phyloP scores from a whole-genome alignment of 768 basidiomycete species.

The Leucocoprinus leucothites region DNA sequence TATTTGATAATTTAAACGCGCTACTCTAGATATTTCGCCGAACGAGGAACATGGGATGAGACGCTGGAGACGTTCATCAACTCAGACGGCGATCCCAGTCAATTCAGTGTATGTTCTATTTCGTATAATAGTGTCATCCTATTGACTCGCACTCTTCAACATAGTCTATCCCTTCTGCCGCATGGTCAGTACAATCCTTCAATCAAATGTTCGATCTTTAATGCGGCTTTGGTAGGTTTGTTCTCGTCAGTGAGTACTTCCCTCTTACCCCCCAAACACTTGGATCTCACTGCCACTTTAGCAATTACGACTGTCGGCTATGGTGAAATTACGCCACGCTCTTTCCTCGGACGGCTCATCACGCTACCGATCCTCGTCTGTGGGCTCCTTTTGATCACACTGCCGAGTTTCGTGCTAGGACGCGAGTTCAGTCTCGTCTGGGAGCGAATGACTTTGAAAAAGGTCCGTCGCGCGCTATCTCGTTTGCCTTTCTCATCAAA shows the following conservation, averaged over 20 bases:
- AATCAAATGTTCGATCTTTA: background rate
- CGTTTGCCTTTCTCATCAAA: slow-evolving; percentile 9
- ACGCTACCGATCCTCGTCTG: slow-evolving; percentile 86
- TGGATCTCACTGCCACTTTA: slow-evolving; percentile 22
- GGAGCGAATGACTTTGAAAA: slow-evolving; percentile 66
- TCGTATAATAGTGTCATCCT: slow-evolving; percentile 27
- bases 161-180: slow-evolving; percentile 39
- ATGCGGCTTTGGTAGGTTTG: slow-evolving; percentile 47
- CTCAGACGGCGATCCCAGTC: slow-evolving; percentile 77
- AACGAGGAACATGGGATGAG: slow-evolving; percentile 88
- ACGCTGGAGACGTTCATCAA: slow-evolving; percentile 79
- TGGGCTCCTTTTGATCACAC: slow-evolving; percentile 83
- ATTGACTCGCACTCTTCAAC: background rate
- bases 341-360: slow-evolving; percentile 81
- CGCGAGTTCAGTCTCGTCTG: slow-evolving; percentile 89
- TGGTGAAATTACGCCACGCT: slow-evolving; percentile 88
- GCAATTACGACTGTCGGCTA: slow-evolving; percentile 91
- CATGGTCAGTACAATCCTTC: slow-evolving; percentile 46
- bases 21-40: slow-evolving; percentile 71
- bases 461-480: no score
- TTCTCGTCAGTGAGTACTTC: slow-evolving; percentile 68
- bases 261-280: background rate
- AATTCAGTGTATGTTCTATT: slow-evolving; percentile 58
- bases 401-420: slow-evolving; percentile 90
- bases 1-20: background rate